Conservation (phyloP, 2,329 filamentous ascomycete genomes). For the Colletotrichum falcatum region DNA sequence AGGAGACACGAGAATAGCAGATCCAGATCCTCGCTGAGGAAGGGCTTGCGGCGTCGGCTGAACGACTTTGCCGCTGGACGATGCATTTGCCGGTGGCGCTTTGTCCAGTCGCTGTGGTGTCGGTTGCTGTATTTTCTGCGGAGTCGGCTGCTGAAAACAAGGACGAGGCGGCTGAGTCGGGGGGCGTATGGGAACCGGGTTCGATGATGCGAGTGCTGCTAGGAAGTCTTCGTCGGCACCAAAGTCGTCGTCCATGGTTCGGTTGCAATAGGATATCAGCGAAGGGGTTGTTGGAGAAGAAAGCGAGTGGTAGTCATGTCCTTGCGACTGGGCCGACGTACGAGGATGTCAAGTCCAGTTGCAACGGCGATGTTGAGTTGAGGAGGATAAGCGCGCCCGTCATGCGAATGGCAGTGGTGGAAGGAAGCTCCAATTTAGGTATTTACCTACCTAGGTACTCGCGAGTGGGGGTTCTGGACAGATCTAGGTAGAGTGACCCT, state of each 20-base stretch:
- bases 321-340: not conserved
- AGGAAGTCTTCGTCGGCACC: constrained; percentile 69
- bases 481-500: too few species aligned
- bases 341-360: not conserved
- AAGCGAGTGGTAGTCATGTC: not conserved
- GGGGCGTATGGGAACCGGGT: constrained; percentile 47
- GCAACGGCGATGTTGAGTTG: not conserved
- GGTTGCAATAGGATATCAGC: not conserved
- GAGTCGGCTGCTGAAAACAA: constrained; percentile 54
- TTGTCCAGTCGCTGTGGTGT: constrained; percentile 68
- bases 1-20: constrained; percentile 88
- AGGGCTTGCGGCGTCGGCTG: constrained; percentile 93
- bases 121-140: constrained; percentile 55
- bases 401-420: not conserved
- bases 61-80: constrained; percentile 69
- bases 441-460: not conserved
- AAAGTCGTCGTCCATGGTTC: constrained; percentile 65
- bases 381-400: not conserved
- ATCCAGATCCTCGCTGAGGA: constrained; percentile 72
- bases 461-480: too few species aligned
- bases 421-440: constrained; percentile 1
- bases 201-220: constrained; percentile 65
- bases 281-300: not conserved
- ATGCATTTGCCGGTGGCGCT: constrained; percentile 55
- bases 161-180: constrained; percentile 41